These are phyloP conservation scores for Lycium ferocissimum DNA, from an alignment of 257 asterid genomes.

Conservation along the genomic window DNA sequence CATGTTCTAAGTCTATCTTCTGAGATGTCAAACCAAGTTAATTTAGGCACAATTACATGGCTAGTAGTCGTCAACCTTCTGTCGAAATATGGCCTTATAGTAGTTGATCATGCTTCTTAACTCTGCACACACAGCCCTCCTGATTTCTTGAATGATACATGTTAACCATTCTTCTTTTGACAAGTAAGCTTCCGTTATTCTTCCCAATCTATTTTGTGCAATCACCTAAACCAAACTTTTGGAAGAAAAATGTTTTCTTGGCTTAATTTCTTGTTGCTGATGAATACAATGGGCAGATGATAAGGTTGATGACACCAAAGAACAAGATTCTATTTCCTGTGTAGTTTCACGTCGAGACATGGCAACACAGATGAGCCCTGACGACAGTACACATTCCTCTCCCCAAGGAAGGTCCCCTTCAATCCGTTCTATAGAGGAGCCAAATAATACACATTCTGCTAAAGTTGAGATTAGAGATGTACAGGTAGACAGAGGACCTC, in stretches of 20 bases:
- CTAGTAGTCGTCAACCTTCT: not conserved
- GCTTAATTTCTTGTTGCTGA: not conserved
- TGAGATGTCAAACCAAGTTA: not conserved
- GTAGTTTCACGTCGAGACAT: slow-evolving; percentile 69
- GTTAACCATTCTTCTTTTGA: not conserved
- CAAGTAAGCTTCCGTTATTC: not conserved
- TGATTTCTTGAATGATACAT: slow-evolving; percentile 18
- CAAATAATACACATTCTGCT: slow-evolving; percentile 33
- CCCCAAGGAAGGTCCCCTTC: slow-evolving; percentile 58
- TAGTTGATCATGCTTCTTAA: not conserved
- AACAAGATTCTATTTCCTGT: slow-evolving; percentile 11
- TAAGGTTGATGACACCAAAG: not conserved
- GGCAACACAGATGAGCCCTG: slow-evolving; percentile 97
- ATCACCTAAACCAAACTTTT: not conserved
- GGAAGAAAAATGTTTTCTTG: not conserved
- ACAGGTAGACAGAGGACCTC: slow-evolving; percentile 36
- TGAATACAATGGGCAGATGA: slow-evolving; percentile 11
- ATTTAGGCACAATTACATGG: not conserved
- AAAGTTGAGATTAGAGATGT: slow-evolving; percentile 52
- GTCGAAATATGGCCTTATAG: not conserved
- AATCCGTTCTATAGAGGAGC: slow-evolving; percentile 39
- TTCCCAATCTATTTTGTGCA: not conserved
- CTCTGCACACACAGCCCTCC: not conserved
- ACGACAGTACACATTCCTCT: slow-evolving; percentile 67
- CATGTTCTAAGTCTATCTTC: not conserved